Evolutionary conservation across 2,329 filamentous ascomycete genomes (phyloP).

Genomic region (Apiospora koreana): DNA sequence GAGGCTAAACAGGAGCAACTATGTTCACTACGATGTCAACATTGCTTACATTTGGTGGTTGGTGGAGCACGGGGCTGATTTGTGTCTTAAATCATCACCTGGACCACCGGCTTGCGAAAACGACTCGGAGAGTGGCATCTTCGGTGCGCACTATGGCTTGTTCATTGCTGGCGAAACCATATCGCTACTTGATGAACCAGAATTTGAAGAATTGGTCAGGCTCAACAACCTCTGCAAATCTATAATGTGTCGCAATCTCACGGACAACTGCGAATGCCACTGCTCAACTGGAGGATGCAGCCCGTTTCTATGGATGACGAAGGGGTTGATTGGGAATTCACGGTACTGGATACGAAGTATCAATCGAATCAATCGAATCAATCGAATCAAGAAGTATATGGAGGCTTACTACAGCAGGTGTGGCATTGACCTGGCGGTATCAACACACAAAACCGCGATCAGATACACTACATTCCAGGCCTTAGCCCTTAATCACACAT

Average conservation of each 20-base stretch:
- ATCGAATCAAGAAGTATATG: background rate
- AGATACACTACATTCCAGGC: constrained; percentile 6
- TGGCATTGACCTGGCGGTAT: background rate
- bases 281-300: constrained; percentile 9
- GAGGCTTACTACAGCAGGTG: background rate
- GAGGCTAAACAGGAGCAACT: too few relatives aligned
- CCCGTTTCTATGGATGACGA: constrained; percentile 12
- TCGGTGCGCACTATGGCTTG: constrained; percentile 3
- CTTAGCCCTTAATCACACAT: background rate
- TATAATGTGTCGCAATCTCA: background rate
- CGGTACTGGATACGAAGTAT: too few relatives aligned
- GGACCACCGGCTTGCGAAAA: background rate
- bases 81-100: background rate
- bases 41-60: background rate
- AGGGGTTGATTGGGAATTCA: background rate
- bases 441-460: background rate
- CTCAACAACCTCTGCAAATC: background rate
- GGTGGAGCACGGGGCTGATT: constrained; percentile 7
- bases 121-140: background rate
- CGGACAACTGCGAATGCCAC: constrained; percentile 9
- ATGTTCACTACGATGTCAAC: too few relatives aligned
- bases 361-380: background rate
- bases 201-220: background rate
- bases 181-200: too few relatives aligned
- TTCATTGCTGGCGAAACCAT: background rate